A percentile compares a stretch with the other conserved stretches of the same genome.
These are phyloP conservation scores for Mycena leptocephala DNA, from an alignment of 768 basidiomycete genomes.

Conservation along the genomic window DNA sequence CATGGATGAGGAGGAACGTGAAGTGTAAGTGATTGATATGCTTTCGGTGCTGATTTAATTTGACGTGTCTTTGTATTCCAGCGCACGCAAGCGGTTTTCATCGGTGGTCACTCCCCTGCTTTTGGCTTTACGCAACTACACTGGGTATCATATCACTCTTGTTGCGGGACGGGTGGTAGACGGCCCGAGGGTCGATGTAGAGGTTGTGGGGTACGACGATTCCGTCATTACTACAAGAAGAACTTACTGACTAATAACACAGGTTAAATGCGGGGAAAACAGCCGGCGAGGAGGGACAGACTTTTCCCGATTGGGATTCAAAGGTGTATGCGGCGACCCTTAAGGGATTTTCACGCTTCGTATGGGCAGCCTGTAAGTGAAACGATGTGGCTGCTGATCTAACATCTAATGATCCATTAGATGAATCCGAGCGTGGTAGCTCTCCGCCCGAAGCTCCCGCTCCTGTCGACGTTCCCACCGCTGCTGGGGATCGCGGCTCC, in stretches of 20 bases:
- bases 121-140: background rate
- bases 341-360: background rate
- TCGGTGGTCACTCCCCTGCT: background rate
- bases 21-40: background rate
- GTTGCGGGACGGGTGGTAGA: background rate
- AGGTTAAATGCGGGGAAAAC: background rate
- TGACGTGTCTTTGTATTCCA: background rate
- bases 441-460: no score
- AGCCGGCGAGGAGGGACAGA: background rate
- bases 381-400: no score
- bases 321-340: background rate
- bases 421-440: no score
- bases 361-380: background rate
- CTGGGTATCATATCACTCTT: background rate
- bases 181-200: background rate
- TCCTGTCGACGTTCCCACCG: no score
- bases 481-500: no score
- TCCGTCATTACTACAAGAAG: background rate
- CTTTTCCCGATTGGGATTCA: background rate
- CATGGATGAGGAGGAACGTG: background rate
- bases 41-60: background rate
- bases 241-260: background rate
- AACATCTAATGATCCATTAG: no score
- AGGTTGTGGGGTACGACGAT: background rate
- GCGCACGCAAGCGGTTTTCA: background rate